Evolutionary conservation across 1,139 yeast genomes (phyloP).

Genomic region (Candida sanyaensis): DNA sequence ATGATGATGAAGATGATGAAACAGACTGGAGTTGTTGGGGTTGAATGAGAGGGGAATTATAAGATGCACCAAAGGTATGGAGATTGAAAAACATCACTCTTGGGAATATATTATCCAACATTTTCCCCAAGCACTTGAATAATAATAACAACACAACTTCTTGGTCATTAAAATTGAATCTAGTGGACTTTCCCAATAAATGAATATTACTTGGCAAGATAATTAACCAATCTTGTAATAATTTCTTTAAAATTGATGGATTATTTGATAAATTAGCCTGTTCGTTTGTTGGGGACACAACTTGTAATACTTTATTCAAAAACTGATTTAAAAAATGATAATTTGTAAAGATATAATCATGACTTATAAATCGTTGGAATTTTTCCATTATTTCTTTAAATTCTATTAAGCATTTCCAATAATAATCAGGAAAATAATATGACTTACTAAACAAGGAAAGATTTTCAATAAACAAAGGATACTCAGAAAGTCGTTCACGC

Average conservation of each 20-base stretch:
- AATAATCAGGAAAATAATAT: slow-evolving; percentile 24
- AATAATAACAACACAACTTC: slow-evolving; percentile 21
- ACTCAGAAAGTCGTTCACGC: neutral
- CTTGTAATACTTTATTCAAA: slow-evolving; percentile 9
- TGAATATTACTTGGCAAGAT: slow-evolving; percentile 25
- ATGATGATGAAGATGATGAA: neutral
- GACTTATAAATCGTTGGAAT: slow-evolving; percentile 11
- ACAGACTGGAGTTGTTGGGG: slow-evolving; percentile 13
- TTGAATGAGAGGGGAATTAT: slow-evolving; percentile 14
- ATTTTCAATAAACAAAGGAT: neutral
- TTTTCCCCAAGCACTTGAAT: slow-evolving; percentile 19
- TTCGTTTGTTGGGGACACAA: slow-evolving; percentile 4
- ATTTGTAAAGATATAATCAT: slow-evolving; percentile 14
- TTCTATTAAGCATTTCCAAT: slow-evolving; percentile 21
- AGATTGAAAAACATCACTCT: slow-evolving; percentile 23
- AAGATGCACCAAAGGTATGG: slow-evolving; percentile 25
- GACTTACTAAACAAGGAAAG: slow-evolving; percentile 16
- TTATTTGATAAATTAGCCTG: neutral
- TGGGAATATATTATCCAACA: slow-evolving; percentile 29
- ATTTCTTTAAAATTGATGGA: slow-evolving; percentile 17
- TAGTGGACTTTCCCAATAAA: slow-evolving; percentile 7
- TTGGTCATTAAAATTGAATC: slow-evolving; percentile 15
- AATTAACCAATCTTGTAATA: slow-evolving; percentile 28
- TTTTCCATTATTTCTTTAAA: slow-evolving; percentile 16
- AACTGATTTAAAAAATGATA: slow-evolving; percentile 16